Evolutionary conservation across 2,329 filamentous ascomycete species (phyloP).

Genomic region (Ophiostoma tasmaniense): DNA sequence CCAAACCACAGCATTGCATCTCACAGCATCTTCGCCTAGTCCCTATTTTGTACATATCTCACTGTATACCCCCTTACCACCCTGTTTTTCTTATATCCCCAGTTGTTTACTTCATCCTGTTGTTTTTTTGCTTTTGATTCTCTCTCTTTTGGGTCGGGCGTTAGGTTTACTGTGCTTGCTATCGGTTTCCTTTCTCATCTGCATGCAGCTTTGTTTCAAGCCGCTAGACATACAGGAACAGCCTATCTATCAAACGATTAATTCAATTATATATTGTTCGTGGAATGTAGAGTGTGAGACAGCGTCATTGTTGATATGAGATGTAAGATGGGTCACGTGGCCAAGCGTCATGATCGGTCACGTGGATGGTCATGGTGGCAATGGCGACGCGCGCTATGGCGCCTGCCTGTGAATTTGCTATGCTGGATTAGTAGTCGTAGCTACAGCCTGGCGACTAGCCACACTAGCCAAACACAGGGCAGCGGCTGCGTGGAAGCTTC

Average conservation of each 20-base stretch:
- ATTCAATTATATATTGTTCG: not conserved
- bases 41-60: not conserved
- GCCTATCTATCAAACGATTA: not conserved
- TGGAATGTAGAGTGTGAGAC: not conserved
- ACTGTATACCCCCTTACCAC: not conserved
- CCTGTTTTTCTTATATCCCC: not conserved
- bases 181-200: not conserved
- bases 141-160: not conserved
- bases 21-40: not conserved
- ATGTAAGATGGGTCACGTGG: not conserved
- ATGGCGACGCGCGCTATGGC: conserved; percentile 17
- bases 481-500: conserved; percentile 13
- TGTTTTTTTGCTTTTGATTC: not conserved
- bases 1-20: not conserved
- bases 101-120: not conserved
- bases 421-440: conserved; percentile 12
- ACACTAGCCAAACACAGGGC: conserved; percentile 1
- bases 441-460: conserved; percentile 7
- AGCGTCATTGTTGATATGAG: not conserved
- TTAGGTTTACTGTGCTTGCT: not conserved
- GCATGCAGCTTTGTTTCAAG: not conserved
- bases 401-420: conserved; percentile 16
- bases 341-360: not conserved
- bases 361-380: conserved; percentile 8
- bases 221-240: not conserved